Evolutionary conservation across 2,329 filamentous ascomycete species (phyloP), one percentile per base, ranked within the genome.

Genomic region (Teratosphaeria viscida): DNA sequence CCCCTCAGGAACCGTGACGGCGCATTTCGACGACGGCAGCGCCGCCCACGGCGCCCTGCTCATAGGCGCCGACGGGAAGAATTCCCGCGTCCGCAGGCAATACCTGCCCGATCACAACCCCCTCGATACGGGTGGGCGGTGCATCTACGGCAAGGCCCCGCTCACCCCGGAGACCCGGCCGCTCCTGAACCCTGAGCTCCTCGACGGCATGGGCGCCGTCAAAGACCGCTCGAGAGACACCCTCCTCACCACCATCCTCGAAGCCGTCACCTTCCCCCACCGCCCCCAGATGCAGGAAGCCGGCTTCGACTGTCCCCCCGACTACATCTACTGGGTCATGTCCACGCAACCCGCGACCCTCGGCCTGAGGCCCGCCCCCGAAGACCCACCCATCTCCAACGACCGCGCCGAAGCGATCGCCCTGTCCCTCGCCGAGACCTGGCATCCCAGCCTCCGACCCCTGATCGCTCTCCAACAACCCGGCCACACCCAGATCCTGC

Each of bases 141-240:
- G 61, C 52, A 61, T 69, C 35, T 68, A 64, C 47, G 67, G 67
- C 60, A 69, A 69, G 58, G 67, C 66, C 0, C 61, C 57, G 26
- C 53, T 68, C 57, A 65, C 63, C 8, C 60, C 52, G 2, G 14
- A 54, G 14, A 29, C 5, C 6, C 52, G 1, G 10, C 16, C 8
- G 11, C 26, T 23, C 6, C 19, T 54, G 10, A 34, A 6, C 6
- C 14, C 52, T 1, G 16, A 11, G 19, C 26, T 34, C 16, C 19
- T 19, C 10, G n/a, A 34, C 52, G 29, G 16, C 23, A 54, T 54
- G 52, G 26, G 16, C 52, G 19, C 14, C 14, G 16, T 54, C 52
- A 54, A 54, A 34, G 52, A 54, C 52, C 14, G 52, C 10, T 23
- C 16, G 7, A 12, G 14, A 2, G 8, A 27, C 14, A 11, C 8